These are phyloP conservation scores for Quercus ilex DNA, from an alignment of 306 rosid genomes.

Conservation along the genomic window DNA sequence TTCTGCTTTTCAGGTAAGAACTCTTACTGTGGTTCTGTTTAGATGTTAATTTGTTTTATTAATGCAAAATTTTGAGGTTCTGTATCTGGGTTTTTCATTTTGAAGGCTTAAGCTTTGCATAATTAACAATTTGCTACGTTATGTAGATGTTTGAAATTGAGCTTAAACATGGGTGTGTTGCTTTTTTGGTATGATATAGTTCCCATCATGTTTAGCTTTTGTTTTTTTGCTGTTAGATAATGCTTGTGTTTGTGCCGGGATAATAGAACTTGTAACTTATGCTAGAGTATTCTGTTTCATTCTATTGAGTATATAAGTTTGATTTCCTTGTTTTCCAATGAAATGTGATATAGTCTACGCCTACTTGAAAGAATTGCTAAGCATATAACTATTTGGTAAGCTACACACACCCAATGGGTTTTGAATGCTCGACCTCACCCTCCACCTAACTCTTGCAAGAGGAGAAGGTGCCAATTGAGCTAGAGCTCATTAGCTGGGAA, in stretches of 20 bases:
- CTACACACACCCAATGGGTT: too few species aligned
- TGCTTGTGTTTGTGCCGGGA: background rate
- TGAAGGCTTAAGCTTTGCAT: background rate
- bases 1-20: constrained; percentile 36
- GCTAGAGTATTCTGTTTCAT: background rate
- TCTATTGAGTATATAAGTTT: background rate
- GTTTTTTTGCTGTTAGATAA: background rate
- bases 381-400: too few species aligned
- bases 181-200: background rate
- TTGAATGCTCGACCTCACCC: too few species aligned
- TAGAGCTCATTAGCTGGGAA: background rate
- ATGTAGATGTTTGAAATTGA: background rate
- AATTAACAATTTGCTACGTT: background rate
- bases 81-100: background rate
- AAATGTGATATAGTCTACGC: too few species aligned
- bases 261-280: background rate
- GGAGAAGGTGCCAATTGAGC: too few species aligned
- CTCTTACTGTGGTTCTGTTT: background rate
- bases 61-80: background rate
- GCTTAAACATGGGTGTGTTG: background rate
- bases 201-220: background rate
- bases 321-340: too few species aligned
- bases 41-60: background rate
- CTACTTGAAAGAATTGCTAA: too few species aligned
- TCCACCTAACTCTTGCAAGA: too few species aligned